phyloP scores from a whole-genome alignment of 108 stramenopile genomes.

The Skeletonema grethae region DNA sequence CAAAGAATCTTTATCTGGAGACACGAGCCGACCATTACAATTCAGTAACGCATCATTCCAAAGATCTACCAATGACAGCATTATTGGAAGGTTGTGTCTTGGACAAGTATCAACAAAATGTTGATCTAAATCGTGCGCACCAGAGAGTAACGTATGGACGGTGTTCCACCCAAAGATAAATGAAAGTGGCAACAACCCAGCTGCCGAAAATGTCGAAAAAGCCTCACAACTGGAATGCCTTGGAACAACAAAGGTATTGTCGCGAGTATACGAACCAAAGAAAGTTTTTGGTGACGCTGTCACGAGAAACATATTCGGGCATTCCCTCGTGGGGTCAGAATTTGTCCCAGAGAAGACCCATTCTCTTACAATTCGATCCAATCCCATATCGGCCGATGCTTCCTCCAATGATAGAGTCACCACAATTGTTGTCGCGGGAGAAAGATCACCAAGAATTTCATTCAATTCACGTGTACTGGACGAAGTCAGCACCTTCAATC shows the following conservation, averaged over 20 bases:
- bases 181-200: slow-evolving; percentile 71
- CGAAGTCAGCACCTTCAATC: slow-evolving; percentile 65
- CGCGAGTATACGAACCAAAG: neutral
- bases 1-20: slow-evolving; percentile 61
- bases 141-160: slow-evolving; percentile 52
- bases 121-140: slow-evolving; percentile 79
- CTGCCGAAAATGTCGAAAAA: slow-evolving; percentile 71
- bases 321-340: slow-evolving; percentile 5
- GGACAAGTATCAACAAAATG: slow-evolving; percentile 89
- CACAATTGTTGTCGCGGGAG: slow-evolving; percentile 73
- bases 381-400: neutral
- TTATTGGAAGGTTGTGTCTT: slow-evolving; percentile 77
- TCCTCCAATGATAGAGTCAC: slow-evolving; percentile 52
- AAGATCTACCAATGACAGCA: slow-evolving; percentile 75
- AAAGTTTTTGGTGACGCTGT: slow-evolving; percentile 23
- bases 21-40: slow-evolving; percentile 53
- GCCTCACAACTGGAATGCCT: slow-evolving; percentile 71
- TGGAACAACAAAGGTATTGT: slow-evolving; percentile 69
- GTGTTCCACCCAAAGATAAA: slow-evolving; percentile 83
- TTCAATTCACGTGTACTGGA: slow-evolving; percentile 62
- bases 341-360: slow-evolving; percentile 66
- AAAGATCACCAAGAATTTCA: slow-evolving; percentile 51
- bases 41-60: slow-evolving; percentile 79
- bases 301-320: slow-evolving; percentile 55
- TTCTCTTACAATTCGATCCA: slow-evolving; percentile 28